phyloP scores from a whole-genome alignment of 495 filamentous ascomycete species.

The Neurospora sp. region DNA sequence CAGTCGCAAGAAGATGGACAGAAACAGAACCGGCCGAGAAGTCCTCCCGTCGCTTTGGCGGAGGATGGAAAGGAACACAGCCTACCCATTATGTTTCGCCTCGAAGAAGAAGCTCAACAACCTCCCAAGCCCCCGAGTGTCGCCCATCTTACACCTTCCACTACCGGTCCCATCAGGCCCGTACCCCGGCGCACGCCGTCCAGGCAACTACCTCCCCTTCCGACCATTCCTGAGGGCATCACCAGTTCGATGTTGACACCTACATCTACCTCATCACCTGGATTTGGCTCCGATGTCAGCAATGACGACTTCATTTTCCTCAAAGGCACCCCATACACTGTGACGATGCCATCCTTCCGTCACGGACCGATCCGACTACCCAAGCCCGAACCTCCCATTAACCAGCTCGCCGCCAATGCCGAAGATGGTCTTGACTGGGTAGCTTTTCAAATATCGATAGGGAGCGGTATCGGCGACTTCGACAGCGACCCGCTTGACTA shows the following conservation, averaged over 20 bases:
- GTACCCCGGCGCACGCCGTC: slow-evolving; percentile 12
- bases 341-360: slow-evolving; percentile 30
- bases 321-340: slow-evolving; percentile 29
- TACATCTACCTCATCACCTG: slow-evolving; percentile 8
- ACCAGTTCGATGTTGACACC: slow-evolving; percentile 9
- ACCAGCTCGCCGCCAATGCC: slow-evolving; percentile 25
- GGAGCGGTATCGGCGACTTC: slow-evolving; percentile 35
- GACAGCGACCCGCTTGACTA: slow-evolving; percentile 33
- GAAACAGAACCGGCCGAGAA: neutral
- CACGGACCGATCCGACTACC: slow-evolving; percentile 40
- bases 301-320: slow-evolving; percentile 30
- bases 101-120: slow-evolving; percentile 5
- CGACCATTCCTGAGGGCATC: slow-evolving; percentile 35
- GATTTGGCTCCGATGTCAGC: slow-evolving; percentile 6
- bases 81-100: slow-evolving; percentile 11
- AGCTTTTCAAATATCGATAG: slow-evolving; percentile 46
- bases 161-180: slow-evolving; percentile 8
- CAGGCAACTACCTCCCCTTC: slow-evolving; percentile 21
- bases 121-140: neutral
- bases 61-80: slow-evolving; percentile 5
- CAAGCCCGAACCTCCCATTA: slow-evolving; percentile 25
- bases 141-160: slow-evolving; percentile 3
- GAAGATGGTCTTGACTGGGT: slow-evolving; percentile 45
- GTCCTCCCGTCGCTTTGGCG: neutral
- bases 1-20: neutral